These are phyloP conservation scores for Inga laurina DNA, from an alignment of 306 rosid species.

Conservation along the genomic window DNA sequence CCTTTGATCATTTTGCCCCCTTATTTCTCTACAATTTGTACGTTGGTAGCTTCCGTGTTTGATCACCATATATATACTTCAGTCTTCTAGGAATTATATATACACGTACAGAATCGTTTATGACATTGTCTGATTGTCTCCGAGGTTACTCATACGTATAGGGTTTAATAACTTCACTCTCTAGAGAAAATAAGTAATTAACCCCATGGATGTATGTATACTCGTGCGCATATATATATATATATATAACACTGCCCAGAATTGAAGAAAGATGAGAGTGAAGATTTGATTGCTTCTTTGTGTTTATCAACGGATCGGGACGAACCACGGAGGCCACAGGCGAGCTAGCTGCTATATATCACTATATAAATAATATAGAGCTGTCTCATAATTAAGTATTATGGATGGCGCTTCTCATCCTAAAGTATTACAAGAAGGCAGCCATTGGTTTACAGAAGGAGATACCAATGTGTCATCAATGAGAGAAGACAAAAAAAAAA, in stretches of 20 bases:
- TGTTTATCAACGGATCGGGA: neutral
- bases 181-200: too few species aligned
- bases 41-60: neutral
- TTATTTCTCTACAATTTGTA: neutral
- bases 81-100: slow-evolving; percentile 7
- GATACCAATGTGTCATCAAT: too few species aligned
- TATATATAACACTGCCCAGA: neutral
- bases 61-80: slow-evolving; percentile 17
- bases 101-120: neutral
- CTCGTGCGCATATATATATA: too few species aligned
- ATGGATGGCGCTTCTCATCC: too few species aligned
- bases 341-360: too few species aligned
- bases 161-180: neutral
- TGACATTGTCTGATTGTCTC: neutral
- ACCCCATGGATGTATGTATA: too few species aligned
- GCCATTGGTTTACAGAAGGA: too few species aligned
- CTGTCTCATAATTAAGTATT: too few species aligned
- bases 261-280: neutral
- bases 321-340: neutral
- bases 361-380: neutral
- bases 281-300: neutral
- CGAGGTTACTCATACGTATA: neutral
- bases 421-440: too few species aligned
- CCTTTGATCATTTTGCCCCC: neutral
- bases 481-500: too few species aligned